Evolutionary conservation across 2,329 filamentous ascomycete species (phyloP).

Genomic region (Sporothrix euskadiensis): DNA sequence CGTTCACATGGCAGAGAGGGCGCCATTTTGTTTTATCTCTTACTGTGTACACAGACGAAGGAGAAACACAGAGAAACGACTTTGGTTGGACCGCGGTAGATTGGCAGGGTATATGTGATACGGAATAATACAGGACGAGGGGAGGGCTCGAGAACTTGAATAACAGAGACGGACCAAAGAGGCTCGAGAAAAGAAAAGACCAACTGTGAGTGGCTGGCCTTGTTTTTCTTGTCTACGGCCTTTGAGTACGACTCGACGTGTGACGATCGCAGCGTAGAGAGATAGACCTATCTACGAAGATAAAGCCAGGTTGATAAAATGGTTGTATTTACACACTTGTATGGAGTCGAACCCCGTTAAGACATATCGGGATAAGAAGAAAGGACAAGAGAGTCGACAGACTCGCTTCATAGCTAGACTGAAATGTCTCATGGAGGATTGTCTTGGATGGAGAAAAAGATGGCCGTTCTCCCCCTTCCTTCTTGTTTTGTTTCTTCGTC

Average conservation of each 20-base stretch:
- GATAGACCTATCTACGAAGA: not conserved
- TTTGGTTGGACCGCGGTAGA: constrained; percentile 20
- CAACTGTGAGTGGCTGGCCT: not conserved
- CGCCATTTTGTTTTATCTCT: not conserved
- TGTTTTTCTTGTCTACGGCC: not conserved
- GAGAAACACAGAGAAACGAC: not conserved
- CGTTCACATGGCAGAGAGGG: constrained; percentile 22
- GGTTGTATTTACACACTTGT: not conserved
- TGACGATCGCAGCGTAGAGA: not conserved
- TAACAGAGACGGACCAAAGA: not conserved
- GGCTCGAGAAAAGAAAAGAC: not conserved
- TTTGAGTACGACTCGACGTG: not conserved
- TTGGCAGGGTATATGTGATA: constrained; percentile 16
- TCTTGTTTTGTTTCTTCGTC: not conserved
- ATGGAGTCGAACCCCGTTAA: not conserved
- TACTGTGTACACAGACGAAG: not conserved
- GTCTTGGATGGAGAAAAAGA: no score
- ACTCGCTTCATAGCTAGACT: not conserved
- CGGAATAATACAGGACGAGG: constrained; percentile 1
- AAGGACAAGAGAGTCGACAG: not conserved
- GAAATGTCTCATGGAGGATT: not conserved
- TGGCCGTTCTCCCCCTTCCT: not conserved
- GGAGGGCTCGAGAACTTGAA: not conserved
- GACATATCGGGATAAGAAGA: no score
- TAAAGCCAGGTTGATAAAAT: not conserved